These are phyloP conservation scores for Fusarium aywerte DNA, from an alignment of 2,329 filamentous ascomycete species.

Conservation along the genomic window DNA sequence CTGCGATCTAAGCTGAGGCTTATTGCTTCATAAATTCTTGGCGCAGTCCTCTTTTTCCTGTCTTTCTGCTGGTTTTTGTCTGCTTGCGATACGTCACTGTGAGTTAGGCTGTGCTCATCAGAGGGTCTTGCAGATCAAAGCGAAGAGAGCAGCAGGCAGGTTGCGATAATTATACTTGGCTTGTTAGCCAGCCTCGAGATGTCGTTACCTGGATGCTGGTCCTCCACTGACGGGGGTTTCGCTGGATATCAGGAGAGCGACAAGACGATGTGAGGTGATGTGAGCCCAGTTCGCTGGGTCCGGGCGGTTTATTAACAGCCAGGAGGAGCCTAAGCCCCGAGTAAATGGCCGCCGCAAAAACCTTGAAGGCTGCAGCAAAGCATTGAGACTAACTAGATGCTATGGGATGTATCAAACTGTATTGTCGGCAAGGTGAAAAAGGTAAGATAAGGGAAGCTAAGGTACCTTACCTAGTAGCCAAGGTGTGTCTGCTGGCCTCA, in stretches of 20 bases:
- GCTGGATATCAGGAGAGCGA: conserved; percentile 45
- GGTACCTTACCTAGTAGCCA: conserved; percentile 7
- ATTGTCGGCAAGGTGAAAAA: conserved; percentile 15
- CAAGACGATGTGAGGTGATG: conserved; percentile 46
- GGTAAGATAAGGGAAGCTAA: conserved; percentile 7
- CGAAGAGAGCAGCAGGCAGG: conserved; percentile 24
- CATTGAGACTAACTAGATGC: conserved; percentile 7
- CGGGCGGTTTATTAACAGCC: conserved; percentile 39
- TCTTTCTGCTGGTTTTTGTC: conserved; percentile 33
- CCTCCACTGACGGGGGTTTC: conserved; percentile 36
- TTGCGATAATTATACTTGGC: conserved; percentile 40
- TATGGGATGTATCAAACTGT: conserved; percentile 14
- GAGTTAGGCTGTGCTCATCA: conserved; percentile 37
- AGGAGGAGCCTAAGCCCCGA: background rate
- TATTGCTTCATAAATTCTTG: conserved; percentile 36
- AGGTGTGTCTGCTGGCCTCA: conserved; percentile 37
- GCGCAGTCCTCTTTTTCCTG: conserved; percentile 28
- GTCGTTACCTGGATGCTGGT: conserved; percentile 37
- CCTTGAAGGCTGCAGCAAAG: conserved; percentile 11
- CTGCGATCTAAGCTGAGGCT: conserved; percentile 27
- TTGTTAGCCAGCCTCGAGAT: conserved; percentile 28
- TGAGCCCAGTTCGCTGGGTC: conserved; percentile 40
- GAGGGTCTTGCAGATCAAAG: conserved; percentile 35
- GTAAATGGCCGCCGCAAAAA: conserved; percentile 1
- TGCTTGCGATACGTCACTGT: conserved; percentile 41